A percentile compares a stretch with the other conserved stretches of the same genome.
Evolutionary conservation across 2,329 filamentous ascomycete genomes (phyloP).

Genomic region (Elsinoe australis): DNA sequence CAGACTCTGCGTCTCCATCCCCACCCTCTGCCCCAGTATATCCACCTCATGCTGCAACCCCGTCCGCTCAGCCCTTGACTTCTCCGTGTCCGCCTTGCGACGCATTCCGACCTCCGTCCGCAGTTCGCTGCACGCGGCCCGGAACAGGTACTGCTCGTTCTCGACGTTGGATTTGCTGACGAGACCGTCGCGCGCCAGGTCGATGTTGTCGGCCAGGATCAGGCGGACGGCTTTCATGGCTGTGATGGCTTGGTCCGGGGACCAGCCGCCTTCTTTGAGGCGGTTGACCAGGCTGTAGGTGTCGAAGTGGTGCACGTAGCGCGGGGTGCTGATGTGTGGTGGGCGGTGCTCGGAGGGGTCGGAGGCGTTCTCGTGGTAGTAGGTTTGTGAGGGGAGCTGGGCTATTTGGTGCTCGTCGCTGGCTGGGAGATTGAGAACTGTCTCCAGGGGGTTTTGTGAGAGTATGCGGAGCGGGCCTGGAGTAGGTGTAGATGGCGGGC

Average conservation of each 20-base stretch:
- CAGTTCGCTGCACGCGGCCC: slow-evolving; percentile 86
- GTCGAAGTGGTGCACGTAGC: slow-evolving; percentile 94
- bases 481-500: not conserved
- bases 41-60: slow-evolving; percentile 93
- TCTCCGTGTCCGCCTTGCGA: slow-evolving; percentile 67
- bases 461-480: slow-evolving; percentile 13
- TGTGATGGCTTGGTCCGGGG: slow-evolving; percentile 65
- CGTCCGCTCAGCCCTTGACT: slow-evolving; percentile 72
- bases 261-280: slow-evolving; percentile 64
- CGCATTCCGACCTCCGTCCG: slow-evolving; percentile 77
- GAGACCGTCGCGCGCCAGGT: slow-evolving; percentile 68
- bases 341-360: slow-evolving; percentile 41
- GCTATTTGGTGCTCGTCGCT: slow-evolving; percentile 15
- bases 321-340: slow-evolving; percentile 63
- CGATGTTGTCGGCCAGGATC: slow-evolving; percentile 69
- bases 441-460: slow-evolving; percentile 34
- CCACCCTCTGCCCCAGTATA: slow-evolving; percentile 74
- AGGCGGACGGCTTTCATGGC: slow-evolving; percentile 87
- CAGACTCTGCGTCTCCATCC: slow-evolving; percentile 71
- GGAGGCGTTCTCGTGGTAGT: slow-evolving; percentile 23
- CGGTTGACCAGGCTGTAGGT: slow-evolving; percentile 82
- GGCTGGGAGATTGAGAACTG: slow-evolving; percentile 36
- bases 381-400: not conserved
- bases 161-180: slow-evolving; percentile 90
- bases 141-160: slow-evolving; percentile 88